Evolutionary conservation across 169 alveolate species (phyloP), one percentile per base, ranked within the genome.

Genomic region (Nephromyces sp.): DNA sequence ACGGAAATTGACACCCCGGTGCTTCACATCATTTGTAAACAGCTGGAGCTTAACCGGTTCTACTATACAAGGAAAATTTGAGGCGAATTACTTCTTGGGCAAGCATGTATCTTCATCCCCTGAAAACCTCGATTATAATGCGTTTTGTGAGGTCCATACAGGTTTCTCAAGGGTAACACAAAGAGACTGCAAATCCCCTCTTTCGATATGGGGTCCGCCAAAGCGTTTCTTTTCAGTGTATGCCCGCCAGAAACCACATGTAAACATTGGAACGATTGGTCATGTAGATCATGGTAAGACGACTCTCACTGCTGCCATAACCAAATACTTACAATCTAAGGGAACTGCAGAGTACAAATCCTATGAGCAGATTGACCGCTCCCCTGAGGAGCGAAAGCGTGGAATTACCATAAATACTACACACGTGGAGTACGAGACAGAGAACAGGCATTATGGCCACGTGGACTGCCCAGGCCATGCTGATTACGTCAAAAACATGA

Each of bases 241-340:
- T 79, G 92, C 84, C 53, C 86, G 97, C 66, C 87, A 78, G 63
- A 94, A 92, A 83, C 97, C 96, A 27, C 98, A 94, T 77, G 77
- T 94, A 81, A 94, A 94, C 83, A 92, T 94, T 2, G 98, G 98
- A 28, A 94, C 98, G 53, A 94, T 94, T 32, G 98, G 98, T 31
- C 98, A 94, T 80, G 96, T 94, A 15, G 98, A 94, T 75, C 98
- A 94, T 79, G 98, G 98, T 0, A 94, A 94, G 75, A 94, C 98
- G 8, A 94, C 98, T 2, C 84, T 94, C 52, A 94, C 98, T 3
- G 96, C 97, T 0, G 98, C 98, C 31, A 89, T 94, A 68, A 94
- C 98, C 32, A 91, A 89, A 77, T 93, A 84, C 8, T 64, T 76
- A 3, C n/a, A 76, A 1, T 70, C 32, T 15, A 69, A 62, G 8